Percentiles rank a stretch among this genome's conserved stretches.
These are phyloP conservation scores for Papilionanthe hybrid DNA, from an alignment of 116 monocot genomes.

Conservation along the genomic window DNA sequence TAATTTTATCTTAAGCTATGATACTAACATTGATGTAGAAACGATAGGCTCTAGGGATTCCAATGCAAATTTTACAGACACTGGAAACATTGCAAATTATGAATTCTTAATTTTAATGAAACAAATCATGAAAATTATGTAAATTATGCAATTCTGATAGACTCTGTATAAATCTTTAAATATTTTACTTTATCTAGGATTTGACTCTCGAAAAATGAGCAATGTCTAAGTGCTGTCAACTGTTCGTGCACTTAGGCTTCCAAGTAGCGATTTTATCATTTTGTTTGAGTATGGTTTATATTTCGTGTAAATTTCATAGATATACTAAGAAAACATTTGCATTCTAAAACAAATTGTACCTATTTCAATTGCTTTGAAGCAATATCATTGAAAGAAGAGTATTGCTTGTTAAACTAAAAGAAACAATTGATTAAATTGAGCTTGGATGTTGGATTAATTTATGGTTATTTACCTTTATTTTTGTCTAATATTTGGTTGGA, in stretches of 20 bases:
- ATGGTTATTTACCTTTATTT: background rate
- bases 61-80: too few relatives aligned
- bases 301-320: background rate
- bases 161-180: too few relatives aligned
- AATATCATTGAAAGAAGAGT: background rate
- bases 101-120: too few relatives aligned
- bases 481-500: slow-evolving; percentile 5
- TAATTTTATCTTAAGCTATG: too few relatives aligned
- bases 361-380: background rate
- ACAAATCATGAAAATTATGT: too few relatives aligned
- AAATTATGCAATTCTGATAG: too few relatives aligned
- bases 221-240: background rate
- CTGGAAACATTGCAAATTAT: too few relatives aligned
- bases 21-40: too few relatives aligned
- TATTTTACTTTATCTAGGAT: too few relatives aligned
- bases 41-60: too few relatives aligned
- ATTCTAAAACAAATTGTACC: background rate
- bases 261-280: background rate
- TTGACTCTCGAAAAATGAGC: too few relatives aligned
- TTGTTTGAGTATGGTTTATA: background rate
- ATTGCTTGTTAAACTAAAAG: background rate
- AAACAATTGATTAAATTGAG: background rate
- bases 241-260: too few relatives aligned
- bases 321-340: background rate
- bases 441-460: background rate